Evolutionary conservation across 2,329 filamentous ascomycete species (phyloP).

Genomic region (Colletotrichum sp.): DNA sequence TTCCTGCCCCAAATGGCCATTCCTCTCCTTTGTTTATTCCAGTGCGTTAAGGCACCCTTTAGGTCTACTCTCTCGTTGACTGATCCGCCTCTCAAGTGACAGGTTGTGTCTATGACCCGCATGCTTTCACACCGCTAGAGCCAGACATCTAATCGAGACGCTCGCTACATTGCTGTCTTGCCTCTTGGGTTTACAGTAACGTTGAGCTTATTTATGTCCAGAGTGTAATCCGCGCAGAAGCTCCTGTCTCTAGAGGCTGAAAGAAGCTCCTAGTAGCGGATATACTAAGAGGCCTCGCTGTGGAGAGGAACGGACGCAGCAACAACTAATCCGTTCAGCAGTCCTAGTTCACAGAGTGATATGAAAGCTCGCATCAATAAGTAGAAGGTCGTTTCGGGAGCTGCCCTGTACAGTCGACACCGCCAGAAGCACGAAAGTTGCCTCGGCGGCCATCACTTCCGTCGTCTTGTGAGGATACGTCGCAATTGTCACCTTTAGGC

Average conservation of each 20-base stretch:
- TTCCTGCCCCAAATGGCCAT: background rate
- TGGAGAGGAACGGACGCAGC: background rate
- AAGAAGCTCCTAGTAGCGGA: background rate
- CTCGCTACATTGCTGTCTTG: accelerated
- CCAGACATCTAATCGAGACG: accelerated
- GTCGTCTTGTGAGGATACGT: background rate
- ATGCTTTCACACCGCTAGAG: background rate
- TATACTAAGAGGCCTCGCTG: background rate
- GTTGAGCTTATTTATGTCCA: background rate
- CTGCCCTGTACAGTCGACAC: background rate
- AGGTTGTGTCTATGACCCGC: background rate
- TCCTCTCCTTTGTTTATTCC: background rate
- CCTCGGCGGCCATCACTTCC: background rate
- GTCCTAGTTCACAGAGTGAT: background rate
- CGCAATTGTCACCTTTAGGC: accelerated
- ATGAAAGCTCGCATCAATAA: background rate
- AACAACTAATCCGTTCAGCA: accelerated
- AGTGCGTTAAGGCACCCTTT: too few species aligned
- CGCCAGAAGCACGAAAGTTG: background rate
- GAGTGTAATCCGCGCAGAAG: background rate
- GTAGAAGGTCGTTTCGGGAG: background rate
- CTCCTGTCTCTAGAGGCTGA: background rate
- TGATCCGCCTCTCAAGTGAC: background rate
- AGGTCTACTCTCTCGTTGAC: accelerated
- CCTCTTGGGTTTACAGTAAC: background rate